phyloP scores from a whole-genome alignment of 1,284 basidiomycete species.

The Papiliotrema flavescens region DNA sequence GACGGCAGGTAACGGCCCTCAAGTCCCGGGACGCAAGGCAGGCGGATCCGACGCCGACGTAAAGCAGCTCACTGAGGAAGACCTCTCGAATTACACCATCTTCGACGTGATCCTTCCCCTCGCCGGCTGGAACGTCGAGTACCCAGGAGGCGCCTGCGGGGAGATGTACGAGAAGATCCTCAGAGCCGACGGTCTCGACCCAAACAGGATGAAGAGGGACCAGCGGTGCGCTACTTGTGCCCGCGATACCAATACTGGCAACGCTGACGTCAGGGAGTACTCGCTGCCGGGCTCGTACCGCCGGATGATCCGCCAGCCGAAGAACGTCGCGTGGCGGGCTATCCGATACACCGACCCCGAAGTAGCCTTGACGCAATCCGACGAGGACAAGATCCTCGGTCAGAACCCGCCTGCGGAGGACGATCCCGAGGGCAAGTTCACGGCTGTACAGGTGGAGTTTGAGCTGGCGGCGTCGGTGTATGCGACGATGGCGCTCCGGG shows the following conservation, averaged over 20 bases:
- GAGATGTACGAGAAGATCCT: conserved; percentile 79
- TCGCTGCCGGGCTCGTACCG: conserved; percentile 89
- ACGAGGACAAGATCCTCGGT: conserved; percentile 84
- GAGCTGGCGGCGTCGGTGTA: conserved; percentile 82
- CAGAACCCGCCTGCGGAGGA: conserved; percentile 63
- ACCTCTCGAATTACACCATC: conserved; percentile 74
- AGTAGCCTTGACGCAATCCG: conserved; percentile 82
- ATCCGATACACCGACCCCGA: conserved; percentile 91
- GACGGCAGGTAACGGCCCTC: no score
- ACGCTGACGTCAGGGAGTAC: conserved; percentile 69
- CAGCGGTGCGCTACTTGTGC: conserved; percentile 63
- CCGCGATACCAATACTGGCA: neutral
- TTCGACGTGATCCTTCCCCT: conserved; percentile 95
- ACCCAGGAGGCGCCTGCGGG: conserved; percentile 76
- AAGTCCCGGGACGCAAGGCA: conserved; percentile 39
- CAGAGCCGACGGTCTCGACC: conserved; percentile 77
- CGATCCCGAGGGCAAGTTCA: conserved; percentile 64
- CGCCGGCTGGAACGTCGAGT: conserved; percentile 86
- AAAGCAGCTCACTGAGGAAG: conserved; percentile 70
- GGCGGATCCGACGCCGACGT: conserved; percentile 54
- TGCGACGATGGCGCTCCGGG: conserved; percentile 91
- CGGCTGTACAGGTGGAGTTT: conserved; percentile 76
- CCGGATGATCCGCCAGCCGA: conserved; percentile 80
- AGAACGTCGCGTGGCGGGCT: conserved; percentile 71
- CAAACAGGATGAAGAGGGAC: conserved; percentile 76